A percentile compares a stretch with the other conserved stretches of the same genome.
Evolutionary conservation across 2,329 filamentous ascomycete genomes (phyloP).

Genomic region (Penicillium sp.): DNA sequence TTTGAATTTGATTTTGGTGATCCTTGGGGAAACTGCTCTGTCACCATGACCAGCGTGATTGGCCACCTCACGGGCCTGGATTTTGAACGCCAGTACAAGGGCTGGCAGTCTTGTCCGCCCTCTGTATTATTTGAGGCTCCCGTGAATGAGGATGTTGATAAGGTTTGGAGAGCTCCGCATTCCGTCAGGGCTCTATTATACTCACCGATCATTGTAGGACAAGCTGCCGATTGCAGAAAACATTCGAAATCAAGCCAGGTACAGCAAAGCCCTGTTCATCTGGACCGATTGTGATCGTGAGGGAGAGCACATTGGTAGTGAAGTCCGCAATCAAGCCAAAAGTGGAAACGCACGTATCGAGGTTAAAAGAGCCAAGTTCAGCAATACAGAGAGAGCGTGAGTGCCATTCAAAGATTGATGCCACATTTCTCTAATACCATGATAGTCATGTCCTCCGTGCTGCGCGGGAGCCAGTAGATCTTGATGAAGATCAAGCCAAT

Average conservation of each 20-base stretch:
- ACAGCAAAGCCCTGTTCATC: slow-evolving; percentile 77
- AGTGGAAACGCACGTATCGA: slow-evolving; percentile 72
- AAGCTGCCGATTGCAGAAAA: slow-evolving; percentile 81
- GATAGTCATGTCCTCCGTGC: slow-evolving; percentile 80
- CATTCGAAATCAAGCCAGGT: slow-evolving; percentile 73
- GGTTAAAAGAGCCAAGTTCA: slow-evolving; percentile 85
- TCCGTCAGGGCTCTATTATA: not conserved
- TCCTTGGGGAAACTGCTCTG: slow-evolving; percentile 75
- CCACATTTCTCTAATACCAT: not conserved
- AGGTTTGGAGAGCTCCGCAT: slow-evolving; percentile 48
- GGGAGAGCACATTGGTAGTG: slow-evolving; percentile 91
- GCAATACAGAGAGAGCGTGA: slow-evolving; percentile 89
- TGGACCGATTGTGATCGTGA: slow-evolving; percentile 99
- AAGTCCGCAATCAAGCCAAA: slow-evolving; percentile 79
- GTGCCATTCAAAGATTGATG: slow-evolving; percentile 30
- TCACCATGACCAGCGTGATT: slow-evolving; percentile 90
- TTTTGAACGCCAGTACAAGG: slow-evolving; percentile 70
- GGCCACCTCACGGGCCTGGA: slow-evolving; percentile 83
- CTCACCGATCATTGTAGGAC: slow-evolving; percentile 53
- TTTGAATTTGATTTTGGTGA: slow-evolving; percentile 86
- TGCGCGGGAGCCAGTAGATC: slow-evolving; percentile 69
- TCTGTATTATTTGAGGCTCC: slow-evolving; percentile 77
- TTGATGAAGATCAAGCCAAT: slow-evolving; percentile 83
- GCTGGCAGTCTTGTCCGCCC: slow-evolving; percentile 80
- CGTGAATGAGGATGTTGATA: slow-evolving; percentile 65